phyloP scores from a whole-genome alignment of 345 rosid species.

The Limnanthes douglasii region DNA sequence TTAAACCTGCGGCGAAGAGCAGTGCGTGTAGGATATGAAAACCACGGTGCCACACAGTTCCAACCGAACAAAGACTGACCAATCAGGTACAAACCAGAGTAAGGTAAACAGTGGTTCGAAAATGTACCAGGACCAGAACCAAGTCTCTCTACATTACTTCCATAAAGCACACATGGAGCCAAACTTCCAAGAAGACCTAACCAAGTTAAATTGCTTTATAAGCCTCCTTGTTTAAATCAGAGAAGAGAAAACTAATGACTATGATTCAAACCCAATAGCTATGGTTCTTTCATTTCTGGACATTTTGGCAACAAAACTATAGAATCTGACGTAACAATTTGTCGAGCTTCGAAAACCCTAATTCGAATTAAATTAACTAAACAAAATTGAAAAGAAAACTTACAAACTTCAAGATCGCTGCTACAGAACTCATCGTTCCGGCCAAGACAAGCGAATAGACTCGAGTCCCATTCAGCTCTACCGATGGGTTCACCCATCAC shows the following conservation, averaged over 20 bases:
- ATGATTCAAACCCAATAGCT: too few relatives aligned
- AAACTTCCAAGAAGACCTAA: constrained; percentile 83
- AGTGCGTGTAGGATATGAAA: constrained; percentile 57
- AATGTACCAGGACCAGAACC: constrained; percentile 64
- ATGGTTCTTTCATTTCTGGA: too few relatives aligned
- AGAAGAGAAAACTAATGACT: too few relatives aligned
- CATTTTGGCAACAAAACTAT: too few relatives aligned
- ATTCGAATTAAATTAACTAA: too few relatives aligned
- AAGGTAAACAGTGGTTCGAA: constrained; percentile 62
- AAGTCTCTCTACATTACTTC: constrained; percentile 87
- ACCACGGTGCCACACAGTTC: constrained; percentile 84
- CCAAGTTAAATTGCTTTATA: too few relatives aligned
- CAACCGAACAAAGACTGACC: constrained; percentile 49
- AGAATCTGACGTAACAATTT: too few relatives aligned
- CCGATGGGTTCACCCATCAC: constrained; percentile 83
- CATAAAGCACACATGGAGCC: constrained; percentile 83
- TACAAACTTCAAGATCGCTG: constrained; percentile 99
- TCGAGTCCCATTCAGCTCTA: constrained; percentile 61
- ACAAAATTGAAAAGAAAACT: constrained; percentile 17
- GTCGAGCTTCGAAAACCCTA: too few relatives aligned
- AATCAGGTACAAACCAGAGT: constrained; percentile 56
- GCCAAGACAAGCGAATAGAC: constrained; percentile 62
- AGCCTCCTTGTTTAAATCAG: too few relatives aligned
- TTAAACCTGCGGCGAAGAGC: constrained; percentile 72
- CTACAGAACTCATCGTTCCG: constrained; percentile 89